Base-by-base conservation (phyloP, 352 stramenopile species). In the Pythium dissimile region DNA sequence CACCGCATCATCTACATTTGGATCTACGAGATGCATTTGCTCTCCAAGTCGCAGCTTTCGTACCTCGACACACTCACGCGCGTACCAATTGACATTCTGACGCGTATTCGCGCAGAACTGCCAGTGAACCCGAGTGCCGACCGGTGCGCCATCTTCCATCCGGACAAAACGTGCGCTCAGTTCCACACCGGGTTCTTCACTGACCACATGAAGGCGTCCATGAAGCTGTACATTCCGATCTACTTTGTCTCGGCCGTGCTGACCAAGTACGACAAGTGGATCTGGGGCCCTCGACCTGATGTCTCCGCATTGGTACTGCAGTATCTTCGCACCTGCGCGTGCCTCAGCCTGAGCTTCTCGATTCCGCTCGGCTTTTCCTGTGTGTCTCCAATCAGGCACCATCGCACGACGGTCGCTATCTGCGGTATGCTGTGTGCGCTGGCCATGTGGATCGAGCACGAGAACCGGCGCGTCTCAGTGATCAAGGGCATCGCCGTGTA, bases 401-500 rank as follows among this genome's bases (percentile, higher is more conserved):
- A 92, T 57, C 59, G 45, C 21, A 34, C n/a, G 16, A 57, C 32
- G 1, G 51, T 61, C 23, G 28, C 44, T 10, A 5, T 86, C 15
- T 72, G 67, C 0, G 75, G 79, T 5, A 67, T 71, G 35, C 50
- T 85, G 16, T 62, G 75, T 9, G 75, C 72, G 11, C 26, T 86
- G 27, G 62, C 66, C 4, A 54, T 92, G 34, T 41, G 69, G 31
- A 69, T 73, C 12, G 82, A 92, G 61, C 75, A 88, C 51, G 63
- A 75, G 23, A 73, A 77, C 43, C 77, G 82, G 10, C 79, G 82
- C 18, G 45, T 64, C 9, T 84, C 64, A 35, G 77, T 92, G 44
- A 71, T 89, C 38, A 88, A 89, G 59, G 77, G 77, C 30, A 74
- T 89, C 31, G 67, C 73, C 2, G 67, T 86, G 27, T 92, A 92